Conservation (phyloP, 208 protist species). For the Vickermania ingenoplastis region DNA sequence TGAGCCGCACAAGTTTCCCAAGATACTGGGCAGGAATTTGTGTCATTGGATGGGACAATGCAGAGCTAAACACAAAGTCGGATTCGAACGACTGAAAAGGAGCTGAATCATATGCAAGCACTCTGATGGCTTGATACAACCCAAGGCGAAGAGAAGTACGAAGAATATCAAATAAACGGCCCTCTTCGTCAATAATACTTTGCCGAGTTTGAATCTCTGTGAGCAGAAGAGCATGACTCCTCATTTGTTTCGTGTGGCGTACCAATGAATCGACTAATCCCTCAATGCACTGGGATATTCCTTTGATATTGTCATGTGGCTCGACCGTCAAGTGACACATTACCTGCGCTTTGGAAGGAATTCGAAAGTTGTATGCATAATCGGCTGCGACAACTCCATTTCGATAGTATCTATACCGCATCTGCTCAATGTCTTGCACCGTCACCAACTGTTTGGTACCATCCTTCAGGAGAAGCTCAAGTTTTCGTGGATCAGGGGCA, state of each 20-base stretch:
- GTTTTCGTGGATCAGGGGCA: constrained; percentile 61
- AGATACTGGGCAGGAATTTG: constrained; percentile 54
- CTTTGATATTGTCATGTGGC: constrained; percentile 23
- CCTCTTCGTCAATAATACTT: constrained; percentile 61
- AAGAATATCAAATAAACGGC: constrained; percentile 71
- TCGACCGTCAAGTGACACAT: constrained; percentile 41
- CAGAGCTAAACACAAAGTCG: constrained; percentile 1
- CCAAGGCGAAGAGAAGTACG: constrained; percentile 49
- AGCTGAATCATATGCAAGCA: neutral
- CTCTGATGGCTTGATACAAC: constrained; percentile 7
- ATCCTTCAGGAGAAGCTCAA: constrained; percentile 51
- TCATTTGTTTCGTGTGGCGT: constrained; percentile 50
- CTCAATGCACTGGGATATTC: constrained; percentile 52
- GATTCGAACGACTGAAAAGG: neutral
- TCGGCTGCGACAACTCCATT: constrained; percentile 58
- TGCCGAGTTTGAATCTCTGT: constrained; percentile 49
- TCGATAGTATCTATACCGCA: constrained; percentile 58
- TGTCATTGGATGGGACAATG: constrained; percentile 67
- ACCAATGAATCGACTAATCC: constrained; percentile 48
- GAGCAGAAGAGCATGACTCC: constrained; percentile 60
- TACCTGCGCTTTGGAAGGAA: constrained; percentile 42
- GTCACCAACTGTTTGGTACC: constrained; percentile 48
- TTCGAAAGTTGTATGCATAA: constrained; percentile 74
- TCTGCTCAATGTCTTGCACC: constrained; percentile 54
- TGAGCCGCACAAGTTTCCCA: neutral